Base-by-base conservation (phyloP, 306 rosid species). In the Benincasa hispida region DNA sequence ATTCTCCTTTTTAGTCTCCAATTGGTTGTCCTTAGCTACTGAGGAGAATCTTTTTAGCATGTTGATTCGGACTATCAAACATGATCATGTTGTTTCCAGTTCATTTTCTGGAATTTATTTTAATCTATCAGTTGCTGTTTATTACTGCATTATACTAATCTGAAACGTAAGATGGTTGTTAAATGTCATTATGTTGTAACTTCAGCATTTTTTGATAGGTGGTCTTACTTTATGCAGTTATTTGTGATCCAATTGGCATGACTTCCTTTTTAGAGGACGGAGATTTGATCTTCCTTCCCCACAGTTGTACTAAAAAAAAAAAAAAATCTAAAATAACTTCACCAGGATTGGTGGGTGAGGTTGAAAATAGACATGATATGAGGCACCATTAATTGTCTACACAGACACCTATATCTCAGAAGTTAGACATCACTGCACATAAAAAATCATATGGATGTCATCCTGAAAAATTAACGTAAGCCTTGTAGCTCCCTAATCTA, bases 1-100 rank as follows among this genome's bases (percentile, higher is more conserved):
- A 84, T 81, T 78, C 78, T 69, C 56, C 69, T 80, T 60, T 72
- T 54, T 72, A 5, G 32, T 56, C 84, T 59, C 65, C 10, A 45
- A 22, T 69, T 3, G 1, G 6, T 39, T 61, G 60, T 27, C 77
- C 78, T 30, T 74, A 45, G 76, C 76, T 48, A 70, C 42, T 13
- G 25, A 72, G 48, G n/a, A 60, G 10, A 15, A 62, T 32, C 41
- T 32, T 62, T 22, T 62, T 32, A 62, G 42, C 41, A 6, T 28
- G 15, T 60, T 60, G 13, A 25, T 41, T 30, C 2, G 35, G 22
- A 1, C 39, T 25, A 4, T 60, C 21, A 62, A 62, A 62, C 5
- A 30, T 62, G 42, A 62, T 6, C 22, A 61, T 30, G 22, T 32
- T 60, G 39, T 28, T 15, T 6, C 21, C 39, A 14, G 34, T 25